Evolutionary conservation across 1,284 basidiomycete species (phyloP), one percentile per base, ranked within the genome.

Genomic region (Mycena sp.): DNA sequence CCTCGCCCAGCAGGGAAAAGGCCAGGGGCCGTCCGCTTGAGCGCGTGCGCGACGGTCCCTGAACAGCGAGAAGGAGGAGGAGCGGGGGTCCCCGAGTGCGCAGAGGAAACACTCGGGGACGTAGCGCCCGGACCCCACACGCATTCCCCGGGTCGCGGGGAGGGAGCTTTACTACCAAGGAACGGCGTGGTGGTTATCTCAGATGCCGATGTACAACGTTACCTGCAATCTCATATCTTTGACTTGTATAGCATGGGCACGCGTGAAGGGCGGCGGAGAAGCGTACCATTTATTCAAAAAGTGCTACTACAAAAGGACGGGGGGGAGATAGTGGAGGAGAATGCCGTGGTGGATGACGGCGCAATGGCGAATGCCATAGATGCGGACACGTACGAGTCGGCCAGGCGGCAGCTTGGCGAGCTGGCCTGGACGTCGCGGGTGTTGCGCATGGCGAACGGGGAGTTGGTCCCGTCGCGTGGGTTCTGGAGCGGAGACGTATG

Each of bases 391-490:
- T 58, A 35, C 32, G n/a, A 21, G 21, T 10, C 23, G 16, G 21
- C n/a, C 19, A 14, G 9, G 14, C 32, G 14, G 14, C 32, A 35
- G 32, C 32, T 35, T 14, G 14, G 32, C 7, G 14, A 14, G 9
- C 19, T 50, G 6, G 6, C 10, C 14, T 10, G 9, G 19, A 21
- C 45, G 4, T 35, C 17, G 21, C 29, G 10, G 37, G 19, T 19
- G 23, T 30, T 58, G 10, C 26, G 48, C 28, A 58, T 58, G 56
- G 56, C 56, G 29, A 28, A 58, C 30, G 56, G 56, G 17, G 11
- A 7, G 6, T 6, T 50, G 7, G 38, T 58, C 5, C 45, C 56
- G 19, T 49, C 56, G 10, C 6, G 14, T 10, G 56, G 17, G 26
- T 7, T 35, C 7, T 35, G 32, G 32, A 35, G 32, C 7, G 32